These are phyloP conservation scores for Camellia japonica DNA, from an alignment of 148 eudicot genomes.

Conservation along the genomic window DNA sequence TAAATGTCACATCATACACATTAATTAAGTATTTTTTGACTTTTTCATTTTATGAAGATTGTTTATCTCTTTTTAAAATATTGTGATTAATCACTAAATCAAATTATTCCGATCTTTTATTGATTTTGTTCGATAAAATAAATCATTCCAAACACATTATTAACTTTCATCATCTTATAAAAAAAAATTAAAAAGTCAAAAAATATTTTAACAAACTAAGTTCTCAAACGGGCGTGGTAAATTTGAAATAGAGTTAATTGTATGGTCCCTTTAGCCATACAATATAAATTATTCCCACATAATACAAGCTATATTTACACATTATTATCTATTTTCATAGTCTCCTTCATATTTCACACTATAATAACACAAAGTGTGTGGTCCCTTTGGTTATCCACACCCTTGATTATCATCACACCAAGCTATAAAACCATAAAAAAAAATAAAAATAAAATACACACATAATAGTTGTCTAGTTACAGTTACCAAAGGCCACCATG, in stretches of 20 bases:
- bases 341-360: slow-evolving; percentile 10
- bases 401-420: background rate
- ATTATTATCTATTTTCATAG: background rate
- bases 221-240: no score
- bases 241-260: background rate
- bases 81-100: no score
- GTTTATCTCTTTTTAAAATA: no score
- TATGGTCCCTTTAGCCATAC: slow-evolving; percentile 12
- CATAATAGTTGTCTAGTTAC: background rate
- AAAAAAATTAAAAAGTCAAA: no score
- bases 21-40: no score
- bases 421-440: background rate
- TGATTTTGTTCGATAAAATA: no score
- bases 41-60: no score
- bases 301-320: background rate
- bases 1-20: no score
- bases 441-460: background rate
- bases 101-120: no score
- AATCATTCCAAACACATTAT: no score
- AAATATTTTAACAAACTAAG: background rate
- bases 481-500: background rate
- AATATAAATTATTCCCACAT: background rate
- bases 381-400: slow-evolving; percentile 21
- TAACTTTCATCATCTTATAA: no score
- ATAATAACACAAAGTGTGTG: background rate